A percentile compares a stretch with the other conserved stretches of the same genome.
These are phyloP conservation scores for Cryptococcus sp. DNA, from an alignment of 1,284 basidiomycete genomes.

Conservation along the genomic window DNA sequence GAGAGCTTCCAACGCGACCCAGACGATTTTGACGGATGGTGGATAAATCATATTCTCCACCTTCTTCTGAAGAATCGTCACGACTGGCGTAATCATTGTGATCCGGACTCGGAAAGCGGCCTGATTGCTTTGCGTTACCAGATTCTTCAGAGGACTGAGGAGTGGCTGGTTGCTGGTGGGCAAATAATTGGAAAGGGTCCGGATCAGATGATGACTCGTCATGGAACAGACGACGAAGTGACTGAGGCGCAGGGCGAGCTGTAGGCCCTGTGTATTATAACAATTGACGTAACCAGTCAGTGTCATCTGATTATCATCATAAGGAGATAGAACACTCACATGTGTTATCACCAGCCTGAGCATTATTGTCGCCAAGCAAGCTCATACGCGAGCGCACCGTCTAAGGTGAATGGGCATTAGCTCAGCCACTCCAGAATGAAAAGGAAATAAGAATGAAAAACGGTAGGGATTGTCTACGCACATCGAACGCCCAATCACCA, in stretches of 20 bases:
- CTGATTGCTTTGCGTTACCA: conserved; percentile 21
- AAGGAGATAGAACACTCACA: background rate
- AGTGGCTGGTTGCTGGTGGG: conserved; percentile 33
- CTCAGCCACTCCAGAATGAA: background rate
- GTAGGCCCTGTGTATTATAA: conserved; percentile 20
- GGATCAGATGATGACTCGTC: conserved; percentile 42
- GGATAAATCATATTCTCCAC: conserved; percentile 14
- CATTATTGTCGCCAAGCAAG: conserved; percentile 35
- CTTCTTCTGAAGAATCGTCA: background rate
- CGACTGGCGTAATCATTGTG: conserved; percentile 5
- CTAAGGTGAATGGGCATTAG: conserved; percentile 10
- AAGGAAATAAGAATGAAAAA: too few species aligned
- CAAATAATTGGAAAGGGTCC: conserved; percentile 46
- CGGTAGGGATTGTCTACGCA: too few species aligned
- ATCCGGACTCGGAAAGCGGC: conserved; percentile 14
- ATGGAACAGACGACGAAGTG: conserved; percentile 48
- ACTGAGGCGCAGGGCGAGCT: conserved; percentile 43
- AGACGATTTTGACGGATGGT: conserved; percentile 24
- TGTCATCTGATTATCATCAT: too few species aligned
- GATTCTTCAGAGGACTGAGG: conserved; percentile 24
- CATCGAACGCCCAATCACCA: conserved; percentile 50
- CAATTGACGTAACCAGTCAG: too few species aligned
- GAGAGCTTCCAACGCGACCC: conserved; percentile 9
- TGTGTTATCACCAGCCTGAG: conserved; percentile 23
- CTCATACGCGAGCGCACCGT: conserved; percentile 45